Conservation (phyloP, 129 eudicot genomes). For the Mikania micrantha region DNA sequence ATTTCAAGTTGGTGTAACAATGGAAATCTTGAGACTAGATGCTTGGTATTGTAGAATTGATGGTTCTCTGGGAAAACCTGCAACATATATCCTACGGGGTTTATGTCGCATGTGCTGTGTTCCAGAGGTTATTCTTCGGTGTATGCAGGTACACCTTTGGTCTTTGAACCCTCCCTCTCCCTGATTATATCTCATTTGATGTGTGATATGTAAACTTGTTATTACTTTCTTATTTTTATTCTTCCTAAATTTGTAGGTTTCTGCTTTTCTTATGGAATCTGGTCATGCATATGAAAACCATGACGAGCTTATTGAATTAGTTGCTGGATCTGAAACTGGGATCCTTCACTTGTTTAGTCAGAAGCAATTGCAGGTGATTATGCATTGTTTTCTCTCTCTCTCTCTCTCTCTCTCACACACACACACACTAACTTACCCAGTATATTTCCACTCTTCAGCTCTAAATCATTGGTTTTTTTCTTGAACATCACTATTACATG, state of each 20-base stretch:
- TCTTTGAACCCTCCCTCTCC: neutral
- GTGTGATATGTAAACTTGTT: neutral
- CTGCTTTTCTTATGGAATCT: constrained; percentile 75
- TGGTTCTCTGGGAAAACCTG: constrained; percentile 69
- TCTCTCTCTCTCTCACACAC: too few relatives aligned
- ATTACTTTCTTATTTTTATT: neutral
- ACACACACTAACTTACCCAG: too few relatives aligned
- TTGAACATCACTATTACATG: too few relatives aligned
- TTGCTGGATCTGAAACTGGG: constrained; percentile 59
- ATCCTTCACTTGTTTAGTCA: constrained; percentile 65
- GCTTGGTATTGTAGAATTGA: constrained; percentile 82
- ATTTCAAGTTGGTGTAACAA: constrained; percentile 88
- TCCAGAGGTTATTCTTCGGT: constrained; percentile 82
- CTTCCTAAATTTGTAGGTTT: constrained; percentile 39
- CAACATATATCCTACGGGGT: constrained; percentile 81
- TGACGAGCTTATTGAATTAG: constrained; percentile 73
- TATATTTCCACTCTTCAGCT: too few relatives aligned
- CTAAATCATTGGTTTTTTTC: too few relatives aligned
- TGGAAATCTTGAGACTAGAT: constrained; percentile 88
- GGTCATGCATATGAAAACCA: constrained; percentile 59
- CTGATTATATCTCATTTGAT: neutral
- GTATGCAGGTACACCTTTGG: constrained; percentile 68
- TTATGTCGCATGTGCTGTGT: constrained; percentile 88
- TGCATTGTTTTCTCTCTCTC: neutral
- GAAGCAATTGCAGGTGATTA: constrained; percentile 81